Conservation (phyloP, 345 rosid species). For the Pugionium cornutum region DNA sequence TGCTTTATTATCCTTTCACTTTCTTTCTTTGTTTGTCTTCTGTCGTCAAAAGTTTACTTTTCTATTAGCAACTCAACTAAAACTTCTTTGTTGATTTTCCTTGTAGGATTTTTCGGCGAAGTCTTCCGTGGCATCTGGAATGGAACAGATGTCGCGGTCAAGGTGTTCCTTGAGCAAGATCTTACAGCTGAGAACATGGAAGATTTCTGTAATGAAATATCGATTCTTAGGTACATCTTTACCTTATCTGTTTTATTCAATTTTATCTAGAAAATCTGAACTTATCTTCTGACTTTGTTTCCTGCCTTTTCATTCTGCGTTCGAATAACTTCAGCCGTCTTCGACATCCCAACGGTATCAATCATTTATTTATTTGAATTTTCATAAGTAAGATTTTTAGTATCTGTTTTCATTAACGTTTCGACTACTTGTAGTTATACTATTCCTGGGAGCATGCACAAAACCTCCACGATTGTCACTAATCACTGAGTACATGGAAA, state of each 20-base stretch:
- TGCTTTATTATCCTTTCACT: not conserved
- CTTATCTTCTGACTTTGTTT: constrained; percentile 43
- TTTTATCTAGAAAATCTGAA: constrained; percentile 9
- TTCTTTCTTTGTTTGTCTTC: not conserved
- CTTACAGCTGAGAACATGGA: constrained; percentile 96
- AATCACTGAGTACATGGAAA: constrained; percentile 98
- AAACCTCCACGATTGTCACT: constrained; percentile 89
- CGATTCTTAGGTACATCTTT: constrained; percentile 75
- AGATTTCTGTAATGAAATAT: constrained; percentile 97
- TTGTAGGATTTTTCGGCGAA: constrained; percentile 89
- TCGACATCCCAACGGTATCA: constrained; percentile 94
- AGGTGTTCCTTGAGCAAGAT: constrained; percentile 96
- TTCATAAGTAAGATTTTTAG: constrained; percentile 23
- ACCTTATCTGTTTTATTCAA: constrained; percentile 23
- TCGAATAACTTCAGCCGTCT: constrained; percentile 69
- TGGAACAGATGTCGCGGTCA: constrained; percentile 97
- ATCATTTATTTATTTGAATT: constrained; percentile 16
- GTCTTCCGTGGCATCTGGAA: constrained; percentile 97
- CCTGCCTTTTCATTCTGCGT: constrained; percentile 33
- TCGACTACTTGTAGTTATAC: constrained; percentile 70
- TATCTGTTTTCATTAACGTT: constrained; percentile 25
- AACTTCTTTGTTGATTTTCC: constrained; percentile 19
- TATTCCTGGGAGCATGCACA: constrained; percentile 97
- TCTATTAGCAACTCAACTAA: not conserved
- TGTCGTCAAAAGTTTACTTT: not conserved